A percentile compares a stretch with the other conserved stretches of the same genome.
Conservation (phyloP, 2,329 filamentous ascomycete genomes). For the Byssochlamys sp. region DNA sequence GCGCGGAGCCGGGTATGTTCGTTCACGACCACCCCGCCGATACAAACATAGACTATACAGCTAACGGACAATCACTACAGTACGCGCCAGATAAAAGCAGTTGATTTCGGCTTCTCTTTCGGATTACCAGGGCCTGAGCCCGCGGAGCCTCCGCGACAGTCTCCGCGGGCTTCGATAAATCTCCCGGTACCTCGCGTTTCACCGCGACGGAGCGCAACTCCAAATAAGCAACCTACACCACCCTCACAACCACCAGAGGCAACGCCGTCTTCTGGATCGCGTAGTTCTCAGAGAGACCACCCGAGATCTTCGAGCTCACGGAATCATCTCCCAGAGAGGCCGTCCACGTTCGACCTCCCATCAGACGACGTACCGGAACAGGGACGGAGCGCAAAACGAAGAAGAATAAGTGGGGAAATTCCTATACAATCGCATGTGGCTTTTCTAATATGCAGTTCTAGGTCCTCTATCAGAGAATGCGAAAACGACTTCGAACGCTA, state of each 20-base stretch:
- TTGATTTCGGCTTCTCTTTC: conserved; percentile 44
- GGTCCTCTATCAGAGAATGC: neutral
- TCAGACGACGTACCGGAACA: conserved; percentile 20
- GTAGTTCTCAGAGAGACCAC: conserved; percentile 3
- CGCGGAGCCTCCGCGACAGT: conserved; percentile 18
- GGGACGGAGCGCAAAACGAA: conserved; percentile 21
- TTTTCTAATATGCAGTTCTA: neutral
- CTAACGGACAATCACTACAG: conserved; percentile 24
- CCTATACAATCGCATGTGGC: neutral
- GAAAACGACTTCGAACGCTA: neutral
- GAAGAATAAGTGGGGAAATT: conserved; percentile 23
- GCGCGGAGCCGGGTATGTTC: conserved; percentile 47
- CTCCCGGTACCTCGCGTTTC: conserved; percentile 11
- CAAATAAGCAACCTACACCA: conserved; percentile 6
- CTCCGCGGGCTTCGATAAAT: conserved; percentile 12
- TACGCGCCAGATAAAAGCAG: conserved; percentile 37
- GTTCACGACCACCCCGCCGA: conserved; percentile 21
- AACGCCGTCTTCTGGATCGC: conserved; percentile 9
- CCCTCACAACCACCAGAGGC: conserved; percentile 7
- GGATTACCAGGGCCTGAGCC: conserved; percentile 20
- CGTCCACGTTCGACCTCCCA: conserved; percentile 29
- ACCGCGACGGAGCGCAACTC: conserved; percentile 10
- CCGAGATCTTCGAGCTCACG: conserved; percentile 25
- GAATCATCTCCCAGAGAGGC: conserved; percentile 20
- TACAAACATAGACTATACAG: conserved; percentile 6